Evolutionary conservation across 2,329 filamentous ascomycete genomes (phyloP).

Genomic region (Pseudogymnoascus verrucosus): DNA sequence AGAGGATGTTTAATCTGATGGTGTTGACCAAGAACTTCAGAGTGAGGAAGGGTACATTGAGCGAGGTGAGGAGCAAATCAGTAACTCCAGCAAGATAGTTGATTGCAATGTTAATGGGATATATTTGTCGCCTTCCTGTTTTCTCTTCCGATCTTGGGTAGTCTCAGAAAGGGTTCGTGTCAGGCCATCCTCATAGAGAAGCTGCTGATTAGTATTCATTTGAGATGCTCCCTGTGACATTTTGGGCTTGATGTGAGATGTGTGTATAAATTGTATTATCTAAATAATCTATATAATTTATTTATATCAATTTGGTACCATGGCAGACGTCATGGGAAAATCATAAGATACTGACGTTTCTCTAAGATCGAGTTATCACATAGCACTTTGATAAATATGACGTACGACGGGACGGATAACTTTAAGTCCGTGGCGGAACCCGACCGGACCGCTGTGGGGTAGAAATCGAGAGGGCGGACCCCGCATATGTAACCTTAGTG

Average conservation of each 20-base stretch:
- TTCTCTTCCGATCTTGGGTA: neutral
- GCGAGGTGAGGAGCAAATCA: neutral
- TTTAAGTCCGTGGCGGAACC: neutral
- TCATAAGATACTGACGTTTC: neutral
- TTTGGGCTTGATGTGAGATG: neutral
- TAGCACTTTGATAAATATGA: neutral
- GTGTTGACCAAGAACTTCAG: neutral
- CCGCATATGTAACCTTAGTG: constrained; percentile 6
- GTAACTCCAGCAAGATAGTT: neutral
- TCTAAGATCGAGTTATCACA: neutral
- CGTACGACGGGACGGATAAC: neutral
- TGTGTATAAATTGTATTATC: neutral
- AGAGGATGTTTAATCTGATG: neutral
- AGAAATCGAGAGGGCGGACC: neutral
- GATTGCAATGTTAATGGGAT: neutral
- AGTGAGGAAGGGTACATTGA: neutral
- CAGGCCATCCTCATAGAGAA: neutral
- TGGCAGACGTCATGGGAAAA: neutral
- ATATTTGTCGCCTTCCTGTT: neutral
- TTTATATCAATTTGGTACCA: neutral
- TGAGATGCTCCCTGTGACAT: neutral
- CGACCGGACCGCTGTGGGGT: neutral
- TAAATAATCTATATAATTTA: neutral
- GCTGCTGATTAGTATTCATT: neutral
- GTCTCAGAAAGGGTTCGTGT: neutral